Conservation (phyloP, 2,329 filamentous ascomycete species). For the Xylaria sp. region DNA sequence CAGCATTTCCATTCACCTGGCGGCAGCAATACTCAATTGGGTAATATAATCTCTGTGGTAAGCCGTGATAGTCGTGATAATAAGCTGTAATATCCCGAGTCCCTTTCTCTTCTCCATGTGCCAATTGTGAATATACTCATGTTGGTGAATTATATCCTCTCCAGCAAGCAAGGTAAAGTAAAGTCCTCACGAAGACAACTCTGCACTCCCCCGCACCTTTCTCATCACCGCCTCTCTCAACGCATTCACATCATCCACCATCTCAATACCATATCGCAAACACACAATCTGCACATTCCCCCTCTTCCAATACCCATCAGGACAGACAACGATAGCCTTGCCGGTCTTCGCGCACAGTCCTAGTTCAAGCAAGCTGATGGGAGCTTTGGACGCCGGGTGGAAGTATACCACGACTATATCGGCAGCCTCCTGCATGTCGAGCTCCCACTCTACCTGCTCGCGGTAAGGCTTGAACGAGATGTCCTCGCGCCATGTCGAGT, state of each 20-base stretch:
- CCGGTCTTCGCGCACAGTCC: conserved; percentile 60
- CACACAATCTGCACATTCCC: conserved; percentile 72
- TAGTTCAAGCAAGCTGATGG: conserved; percentile 70
- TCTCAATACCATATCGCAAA: conserved; percentile 56
- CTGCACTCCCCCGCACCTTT: conserved; percentile 43
- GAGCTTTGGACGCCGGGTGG: conserved; percentile 61
- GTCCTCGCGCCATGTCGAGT: conserved; percentile 63
- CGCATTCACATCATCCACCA: conserved; percentile 56
- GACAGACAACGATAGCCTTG: conserved; percentile 65
- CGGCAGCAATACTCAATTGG: too few relatives aligned
- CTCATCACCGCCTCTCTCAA: conserved; percentile 53
- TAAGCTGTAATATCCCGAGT: neutral
- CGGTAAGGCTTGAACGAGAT: conserved; percentile 58
- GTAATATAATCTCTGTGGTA: too few relatives aligned
- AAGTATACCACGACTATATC: conserved; percentile 69
- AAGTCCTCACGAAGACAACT: neutral
- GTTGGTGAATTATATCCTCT: neutral
- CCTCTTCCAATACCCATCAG: conserved; percentile 64
- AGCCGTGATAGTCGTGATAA: too few relatives aligned
- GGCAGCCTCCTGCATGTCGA: conserved; percentile 64
- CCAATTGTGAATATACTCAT: too few relatives aligned
- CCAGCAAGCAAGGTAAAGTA: neutral
- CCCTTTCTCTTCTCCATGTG: neutral
- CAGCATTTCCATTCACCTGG: neutral
- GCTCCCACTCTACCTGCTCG: conserved; percentile 68